Conservation (phyloP, 805 yeast genomes). For the Maudiozyma bulderi region DNA sequence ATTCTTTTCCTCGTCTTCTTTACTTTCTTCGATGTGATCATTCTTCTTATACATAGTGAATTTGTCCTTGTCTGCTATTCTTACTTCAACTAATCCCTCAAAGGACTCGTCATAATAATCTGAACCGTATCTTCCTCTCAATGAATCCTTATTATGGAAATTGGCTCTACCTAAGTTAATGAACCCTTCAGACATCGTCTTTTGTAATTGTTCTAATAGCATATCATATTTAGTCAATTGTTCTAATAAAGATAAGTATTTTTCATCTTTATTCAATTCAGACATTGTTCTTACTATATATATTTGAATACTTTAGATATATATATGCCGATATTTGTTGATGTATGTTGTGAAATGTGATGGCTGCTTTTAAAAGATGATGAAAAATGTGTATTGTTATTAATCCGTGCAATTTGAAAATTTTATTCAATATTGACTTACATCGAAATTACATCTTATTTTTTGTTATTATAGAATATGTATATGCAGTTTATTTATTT, state of each 20-base stretch:
- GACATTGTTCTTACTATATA: neutral
- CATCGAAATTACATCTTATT: no score
- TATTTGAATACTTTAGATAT: neutral
- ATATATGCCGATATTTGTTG: no score
- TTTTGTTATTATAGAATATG: no score
- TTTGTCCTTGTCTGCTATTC: neutral
- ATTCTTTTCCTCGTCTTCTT: constrained; percentile 4
- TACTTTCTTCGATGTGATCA: constrained; percentile 1
- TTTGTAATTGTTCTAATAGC: constrained; percentile 22
- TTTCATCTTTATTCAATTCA: neutral
- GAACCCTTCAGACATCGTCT: constrained; percentile 18
- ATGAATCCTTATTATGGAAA: constrained; percentile 24
- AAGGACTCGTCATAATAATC: constrained; percentile 27
- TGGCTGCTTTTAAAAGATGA: no score
- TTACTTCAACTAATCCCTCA: constrained; percentile 15
- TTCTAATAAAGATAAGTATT: constrained; percentile 10
- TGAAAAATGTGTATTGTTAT: no score
- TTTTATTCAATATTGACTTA: no score
- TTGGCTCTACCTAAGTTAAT: constrained; percentile 24
- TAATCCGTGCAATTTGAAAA: no score
- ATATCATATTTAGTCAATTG: constrained; percentile 18
- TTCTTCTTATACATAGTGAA: neutral
- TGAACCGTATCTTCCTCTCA: constrained; percentile 25
- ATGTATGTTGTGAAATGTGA: no score
- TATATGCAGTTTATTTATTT: no score